These are phyloP conservation scores for Euryodendron excelsum DNA, from an alignment of 148 eudicot species.

Conservation along the genomic window DNA sequence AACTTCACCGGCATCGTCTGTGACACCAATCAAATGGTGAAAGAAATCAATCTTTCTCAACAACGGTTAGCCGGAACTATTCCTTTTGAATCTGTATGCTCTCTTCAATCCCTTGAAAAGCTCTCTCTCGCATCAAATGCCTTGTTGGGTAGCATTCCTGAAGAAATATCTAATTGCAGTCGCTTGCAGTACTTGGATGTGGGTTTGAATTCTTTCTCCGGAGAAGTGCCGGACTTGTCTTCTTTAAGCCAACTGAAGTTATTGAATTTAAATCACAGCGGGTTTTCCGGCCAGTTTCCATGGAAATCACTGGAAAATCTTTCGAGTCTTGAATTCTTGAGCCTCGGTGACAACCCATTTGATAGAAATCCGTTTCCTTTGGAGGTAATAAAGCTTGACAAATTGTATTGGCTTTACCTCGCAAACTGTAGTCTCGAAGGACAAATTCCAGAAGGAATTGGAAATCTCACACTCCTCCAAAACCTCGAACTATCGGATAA, in stretches of 20 bases:
- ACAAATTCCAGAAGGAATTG: conserved; percentile 33
- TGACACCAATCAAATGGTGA: conserved; percentile 12
- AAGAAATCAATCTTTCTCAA: conserved; percentile 32
- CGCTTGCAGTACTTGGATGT: conserved; percentile 33
- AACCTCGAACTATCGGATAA: conserved; percentile 35
- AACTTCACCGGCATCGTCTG: conserved; percentile 39
- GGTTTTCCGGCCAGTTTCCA: conserved; percentile 38
- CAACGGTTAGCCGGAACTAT: conserved; percentile 25
- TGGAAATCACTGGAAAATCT: conserved; percentile 41
- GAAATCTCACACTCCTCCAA: conserved; percentile 36
- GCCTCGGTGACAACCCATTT: conserved; percentile 39
- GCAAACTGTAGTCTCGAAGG: conserved; percentile 34
- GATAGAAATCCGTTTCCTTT: conserved; percentile 30
- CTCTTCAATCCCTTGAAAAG: conserved; percentile 24
- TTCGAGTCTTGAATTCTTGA: conserved; percentile 28
- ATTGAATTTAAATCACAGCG: conserved; percentile 27
- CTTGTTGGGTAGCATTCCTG: conserved; percentile 26
- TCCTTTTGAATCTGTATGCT: conserved; percentile 29
- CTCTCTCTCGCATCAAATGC: conserved; percentile 26
- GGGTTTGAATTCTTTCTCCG: conserved; percentile 28
- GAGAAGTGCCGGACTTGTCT: conserved; percentile 33
- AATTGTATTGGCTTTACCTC: conserved; percentile 29
- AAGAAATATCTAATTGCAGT: conserved; percentile 27
- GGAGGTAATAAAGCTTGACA: conserved; percentile 27
- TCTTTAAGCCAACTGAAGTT: conserved; percentile 25